Evolutionary conservation across 2,329 filamentous ascomycete species (phyloP), one percentile per base, ranked within the genome.

Genomic region (Cladobotryum protrusum): DNA sequence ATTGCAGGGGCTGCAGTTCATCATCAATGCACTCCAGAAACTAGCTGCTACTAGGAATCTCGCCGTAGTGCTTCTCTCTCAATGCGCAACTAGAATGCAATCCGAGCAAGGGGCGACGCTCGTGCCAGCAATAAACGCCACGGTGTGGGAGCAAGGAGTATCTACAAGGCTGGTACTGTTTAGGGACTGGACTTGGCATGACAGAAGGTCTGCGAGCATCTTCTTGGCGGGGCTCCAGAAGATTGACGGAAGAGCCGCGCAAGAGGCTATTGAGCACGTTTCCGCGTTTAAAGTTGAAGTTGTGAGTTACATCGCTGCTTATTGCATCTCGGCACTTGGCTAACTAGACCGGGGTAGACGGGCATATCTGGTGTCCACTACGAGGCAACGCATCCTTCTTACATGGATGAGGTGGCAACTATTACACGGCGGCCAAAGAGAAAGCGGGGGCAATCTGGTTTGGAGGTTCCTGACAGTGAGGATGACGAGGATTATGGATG

Each of bases 41-140:
- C 76, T 95, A 11, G 89, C 91, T 4, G 82, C 85, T 11, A 79
- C 85, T 29, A 79, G 81, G 55, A 79, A 87, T 59, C 75, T 91
- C 47, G 86, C 89, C 19, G 74, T 95, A 39, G 72, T 96, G 3
- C 65, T 93, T 17, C 76, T 90, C 44, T 89, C 84, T 35, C 90
- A 95, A 63, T 89, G 86, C 52, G 86, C 85, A 39, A 95, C 89
- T n/a, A 86, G 84, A 57, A 85, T 95, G 69, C 83, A 86, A 54
- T 74, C 75, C 4, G 83, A 78, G 55, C 76, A 72, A 56, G 79
- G 75, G 56, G 86, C 90, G 13, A 79, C 85, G 11, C 72, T 97
- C 44, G 78, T 85, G 47, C 86, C 90, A 14, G 82, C 88, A 37
- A 76, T 96, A 54, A 85, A 85, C 50, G 83, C 86, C 13, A 76